Evolutionary conservation across 331 rosid species (phyloP).

Genomic region (Telfairia occidentalis): DNA sequence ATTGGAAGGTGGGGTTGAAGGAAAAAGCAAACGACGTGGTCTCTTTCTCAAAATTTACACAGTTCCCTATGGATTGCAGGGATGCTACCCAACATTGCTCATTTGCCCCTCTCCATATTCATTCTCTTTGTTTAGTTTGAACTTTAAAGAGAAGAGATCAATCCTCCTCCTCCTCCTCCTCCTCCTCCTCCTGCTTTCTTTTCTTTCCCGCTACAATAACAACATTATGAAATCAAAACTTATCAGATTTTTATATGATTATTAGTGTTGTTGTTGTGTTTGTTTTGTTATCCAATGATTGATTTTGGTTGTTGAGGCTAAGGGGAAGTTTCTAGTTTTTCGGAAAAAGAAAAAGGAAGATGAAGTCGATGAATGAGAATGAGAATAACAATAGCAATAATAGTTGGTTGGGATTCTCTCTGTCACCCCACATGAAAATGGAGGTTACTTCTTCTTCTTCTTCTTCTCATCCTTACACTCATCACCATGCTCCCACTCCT

Average conservation of each 20-base stretch:
- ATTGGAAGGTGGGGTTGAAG: neutral
- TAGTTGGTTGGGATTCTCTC: constrained; percentile 95
- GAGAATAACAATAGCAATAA: constrained; percentile 22
- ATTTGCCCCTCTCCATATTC: constrained; percentile 28
- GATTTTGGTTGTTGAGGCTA: constrained; percentile 25
- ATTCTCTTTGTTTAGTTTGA: constrained; percentile 83
- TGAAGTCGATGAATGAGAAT: constrained; percentile 57
- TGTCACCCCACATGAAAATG: constrained; percentile 81
- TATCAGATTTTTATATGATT: no score
- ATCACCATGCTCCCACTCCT: neutral
- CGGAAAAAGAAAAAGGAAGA: constrained; percentile 14
- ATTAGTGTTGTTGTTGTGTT: neutral
- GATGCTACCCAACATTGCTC: constrained; percentile 51
- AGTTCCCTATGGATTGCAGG: constrained; percentile 94
- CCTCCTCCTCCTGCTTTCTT: no score
- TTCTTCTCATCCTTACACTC: constrained; percentile 8
- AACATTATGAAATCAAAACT: no score
- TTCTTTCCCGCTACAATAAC: no score
- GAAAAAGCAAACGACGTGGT: neutral
- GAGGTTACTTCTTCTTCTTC: constrained; percentile 39
- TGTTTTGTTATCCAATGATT: constrained; percentile 35
- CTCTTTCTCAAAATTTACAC: constrained; percentile 26
- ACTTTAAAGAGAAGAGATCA: no score
- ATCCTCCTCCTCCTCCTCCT: no score
- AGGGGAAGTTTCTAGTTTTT: no score